These are phyloP conservation scores for Alternaria hordeiaustralica DNA, from an alignment of 2,329 filamentous ascomycete species.

Conservation along the genomic window DNA sequence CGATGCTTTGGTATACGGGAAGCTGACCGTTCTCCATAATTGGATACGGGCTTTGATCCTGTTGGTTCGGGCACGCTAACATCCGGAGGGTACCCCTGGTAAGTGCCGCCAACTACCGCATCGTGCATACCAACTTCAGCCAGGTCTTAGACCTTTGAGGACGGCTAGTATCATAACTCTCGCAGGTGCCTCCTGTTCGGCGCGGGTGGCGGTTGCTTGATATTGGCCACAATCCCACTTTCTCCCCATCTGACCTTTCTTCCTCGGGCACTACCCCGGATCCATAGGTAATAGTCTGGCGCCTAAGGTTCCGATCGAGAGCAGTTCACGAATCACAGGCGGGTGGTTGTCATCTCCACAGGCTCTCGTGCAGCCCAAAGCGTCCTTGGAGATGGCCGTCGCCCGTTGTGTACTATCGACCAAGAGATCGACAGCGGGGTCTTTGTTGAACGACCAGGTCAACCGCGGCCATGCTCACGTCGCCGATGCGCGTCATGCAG, in stretches of 20 bases:
- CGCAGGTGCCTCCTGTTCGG: not conserved
- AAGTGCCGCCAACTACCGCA: not conserved
- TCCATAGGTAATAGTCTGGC: not conserved
- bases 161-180: not conserved
- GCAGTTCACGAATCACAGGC: not conserved
- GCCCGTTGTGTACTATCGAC: not conserved
- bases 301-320: not conserved
- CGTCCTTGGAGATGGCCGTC: not conserved
- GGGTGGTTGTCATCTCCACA: not conserved
- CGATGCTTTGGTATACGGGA: not conserved
- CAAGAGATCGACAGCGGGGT: constrained; percentile 4
- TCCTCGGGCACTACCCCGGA: not conserved
- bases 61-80: not conserved
- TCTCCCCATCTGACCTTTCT: not conserved
- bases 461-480: not conserved
- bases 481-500: not conserved
- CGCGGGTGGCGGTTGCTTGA: not conserved
- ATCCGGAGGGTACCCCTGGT: constrained; percentile 1
- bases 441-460: not conserved
- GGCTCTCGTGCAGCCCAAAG: not conserved
- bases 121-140: not conserved
- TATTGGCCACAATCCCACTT: not conserved
- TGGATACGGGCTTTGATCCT: not conserved
- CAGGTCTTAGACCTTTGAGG: not conserved
- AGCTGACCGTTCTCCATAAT: not conserved